Evolutionary conservation across 352 stramenopile species (phyloP).

Genomic region (Peronospora belbahrii): DNA sequence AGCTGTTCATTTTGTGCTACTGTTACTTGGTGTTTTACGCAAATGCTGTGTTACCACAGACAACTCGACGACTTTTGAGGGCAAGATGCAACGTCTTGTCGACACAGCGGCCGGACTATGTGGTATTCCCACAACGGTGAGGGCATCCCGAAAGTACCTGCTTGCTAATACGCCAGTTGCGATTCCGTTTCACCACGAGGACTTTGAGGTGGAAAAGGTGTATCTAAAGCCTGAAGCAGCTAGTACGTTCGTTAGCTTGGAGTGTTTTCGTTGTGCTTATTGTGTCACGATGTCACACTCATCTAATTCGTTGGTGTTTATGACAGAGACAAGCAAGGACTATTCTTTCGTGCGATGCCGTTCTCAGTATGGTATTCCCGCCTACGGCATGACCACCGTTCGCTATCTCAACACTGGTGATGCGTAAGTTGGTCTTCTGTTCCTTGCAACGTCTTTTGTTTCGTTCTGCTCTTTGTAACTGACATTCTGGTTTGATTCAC

Average conservation of each 20-base stretch:
- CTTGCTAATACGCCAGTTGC: conserved; percentile 39
- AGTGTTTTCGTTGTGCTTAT: not conserved
- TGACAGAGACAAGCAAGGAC: conserved; percentile 64
- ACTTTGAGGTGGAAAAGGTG: conserved; percentile 84
- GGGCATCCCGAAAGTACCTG: conserved; percentile 69
- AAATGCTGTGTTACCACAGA: conserved; percentile 28
- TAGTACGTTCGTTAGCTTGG: conserved; percentile 18
- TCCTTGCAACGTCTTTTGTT: not conserved
- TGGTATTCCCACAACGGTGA: conserved; percentile 71
- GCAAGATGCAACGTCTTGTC: conserved; percentile 85
- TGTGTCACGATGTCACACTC: not conserved
- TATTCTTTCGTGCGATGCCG: conserved; percentile 83
- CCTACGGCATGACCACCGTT: conserved; percentile 83
- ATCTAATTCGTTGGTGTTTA: not conserved
- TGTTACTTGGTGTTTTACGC: not conserved
- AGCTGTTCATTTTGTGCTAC: not conserved
- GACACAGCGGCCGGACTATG: conserved; percentile 64
- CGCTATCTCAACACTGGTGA: conserved; percentile 71
- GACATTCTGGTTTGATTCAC: not conserved
- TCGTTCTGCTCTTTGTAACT: not conserved
- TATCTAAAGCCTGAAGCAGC: conserved; percentile 70
- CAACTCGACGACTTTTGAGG: conserved; percentile 77
- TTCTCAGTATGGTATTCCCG: conserved; percentile 75
- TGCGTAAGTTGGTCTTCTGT: conserved; percentile 35
- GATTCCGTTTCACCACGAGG: conserved; percentile 75